phyloP scores from a whole-genome alignment of 2,329 filamentous ascomycete species.

The Diaporthe sp. region DNA sequence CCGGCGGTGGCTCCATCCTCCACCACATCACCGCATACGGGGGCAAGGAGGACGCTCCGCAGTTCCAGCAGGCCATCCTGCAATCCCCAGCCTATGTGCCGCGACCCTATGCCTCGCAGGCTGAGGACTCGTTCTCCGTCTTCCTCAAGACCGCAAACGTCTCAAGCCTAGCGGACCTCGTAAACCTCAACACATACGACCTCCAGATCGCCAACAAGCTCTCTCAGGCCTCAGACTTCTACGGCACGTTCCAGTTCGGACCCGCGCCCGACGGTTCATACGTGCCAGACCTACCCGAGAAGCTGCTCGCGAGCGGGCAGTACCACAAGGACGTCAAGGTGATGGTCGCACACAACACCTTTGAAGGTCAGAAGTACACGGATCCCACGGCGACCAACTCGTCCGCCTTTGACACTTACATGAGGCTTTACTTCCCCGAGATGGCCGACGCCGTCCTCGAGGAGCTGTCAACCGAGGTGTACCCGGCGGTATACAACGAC shows the following conservation, averaged over 20 bases:
- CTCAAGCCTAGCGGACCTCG: slow-evolving; percentile 19
- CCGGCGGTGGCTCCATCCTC: slow-evolving; percentile 51
- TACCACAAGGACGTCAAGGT: slow-evolving; percentile 36
- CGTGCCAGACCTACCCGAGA: slow-evolving; percentile 33
- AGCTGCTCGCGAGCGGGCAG: slow-evolving; percentile 20
- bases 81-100: slow-evolving; percentile 37
- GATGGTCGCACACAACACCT: slow-evolving; percentile 39
- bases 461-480: slow-evolving; percentile 8
- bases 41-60: slow-evolving; percentile 27
- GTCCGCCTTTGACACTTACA: slow-evolving; percentile 30
- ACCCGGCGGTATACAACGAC: slow-evolving; percentile 35
- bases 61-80: slow-evolving; percentile 34
- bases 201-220: slow-evolving; percentile 38
- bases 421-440: slow-evolving; percentile 33
- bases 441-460: neutral
- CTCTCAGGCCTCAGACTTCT: slow-evolving; percentile 22
- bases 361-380: slow-evolving; percentile 35
- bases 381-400: slow-evolving; percentile 29
- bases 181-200: slow-evolving; percentile 14
- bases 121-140: slow-evolving; percentile 30
- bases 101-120: slow-evolving; percentile 16
- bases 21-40: slow-evolving; percentile 37
- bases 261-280: slow-evolving; percentile 27
- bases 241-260: slow-evolving; percentile 30
- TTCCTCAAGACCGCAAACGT: slow-evolving; percentile 27